These are phyloP conservation scores for Sporothrix dimorphospora DNA, from an alignment of 2,329 filamentous ascomycete genomes.

Conservation along the genomic window DNA sequence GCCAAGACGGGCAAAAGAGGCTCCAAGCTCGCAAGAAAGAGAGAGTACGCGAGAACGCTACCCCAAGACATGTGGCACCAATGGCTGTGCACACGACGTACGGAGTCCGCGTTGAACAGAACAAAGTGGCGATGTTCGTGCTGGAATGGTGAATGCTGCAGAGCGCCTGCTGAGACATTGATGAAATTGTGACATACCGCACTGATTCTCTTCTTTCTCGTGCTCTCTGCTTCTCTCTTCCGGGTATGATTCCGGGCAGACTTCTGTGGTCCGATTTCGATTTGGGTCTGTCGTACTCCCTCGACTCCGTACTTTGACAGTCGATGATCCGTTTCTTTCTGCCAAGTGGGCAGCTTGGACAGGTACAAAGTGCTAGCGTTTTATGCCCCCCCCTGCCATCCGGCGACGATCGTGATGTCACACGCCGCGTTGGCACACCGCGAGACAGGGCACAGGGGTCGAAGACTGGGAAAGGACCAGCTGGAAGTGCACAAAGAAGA, in stretches of 20 bases:
- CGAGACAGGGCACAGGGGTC: not conserved
- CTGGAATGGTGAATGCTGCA: constrained; percentile 13
- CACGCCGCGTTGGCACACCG: not conserved
- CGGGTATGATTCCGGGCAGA: not conserved
- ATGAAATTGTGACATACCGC: constrained; percentile 17
- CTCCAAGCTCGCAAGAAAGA: not conserved
- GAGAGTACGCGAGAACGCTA: not conserved
- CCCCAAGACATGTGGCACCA: constrained; percentile 23
- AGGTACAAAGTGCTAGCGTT: not conserved
- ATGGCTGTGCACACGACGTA: not conserved
- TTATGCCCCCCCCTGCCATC: not conserved
- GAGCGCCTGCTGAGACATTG: not conserved
- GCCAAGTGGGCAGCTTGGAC: not conserved
- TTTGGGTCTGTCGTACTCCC: not conserved
- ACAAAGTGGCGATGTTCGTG: not conserved
- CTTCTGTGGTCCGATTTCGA: not conserved
- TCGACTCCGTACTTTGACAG: not conserved
- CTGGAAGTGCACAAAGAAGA: not conserved
- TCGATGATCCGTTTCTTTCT: not conserved
- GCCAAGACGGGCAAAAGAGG: not conserved
- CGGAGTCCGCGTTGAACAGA: not conserved
- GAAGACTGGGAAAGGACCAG: not conserved
- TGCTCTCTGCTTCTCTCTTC: not conserved
- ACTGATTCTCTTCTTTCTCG: not conserved
- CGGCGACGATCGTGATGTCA: constrained; percentile 29